These are phyloP conservation scores for Wallemia mellicola DNA, from an alignment of 1,284 basidiomycete species.

Conservation along the genomic window DNA sequence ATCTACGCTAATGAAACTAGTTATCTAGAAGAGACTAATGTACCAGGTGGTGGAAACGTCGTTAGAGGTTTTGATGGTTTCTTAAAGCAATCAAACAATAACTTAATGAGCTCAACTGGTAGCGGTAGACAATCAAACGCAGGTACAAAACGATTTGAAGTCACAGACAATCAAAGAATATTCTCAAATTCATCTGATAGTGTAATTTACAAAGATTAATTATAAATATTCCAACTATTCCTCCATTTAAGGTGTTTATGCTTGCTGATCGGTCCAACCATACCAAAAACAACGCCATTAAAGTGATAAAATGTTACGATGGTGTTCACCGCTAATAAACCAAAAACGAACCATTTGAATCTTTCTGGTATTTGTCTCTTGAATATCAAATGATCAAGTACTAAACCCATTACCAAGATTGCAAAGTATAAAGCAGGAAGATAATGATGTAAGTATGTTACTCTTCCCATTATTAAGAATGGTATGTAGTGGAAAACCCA, in stretches of 20 bases:
- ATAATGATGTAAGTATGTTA: conserved; percentile 22
- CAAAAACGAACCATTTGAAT: conserved; percentile 45
- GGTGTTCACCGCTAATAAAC: conserved; percentile 27
- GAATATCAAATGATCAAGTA: conserved; percentile 79
- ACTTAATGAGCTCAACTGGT: not conserved
- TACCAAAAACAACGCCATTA: conserved; percentile 57
- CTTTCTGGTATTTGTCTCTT: conserved; percentile 28
- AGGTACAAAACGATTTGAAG: not conserved
- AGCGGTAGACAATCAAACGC: not conserved
- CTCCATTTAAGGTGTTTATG: conserved; percentile 55
- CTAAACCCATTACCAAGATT: conserved; percentile 62
- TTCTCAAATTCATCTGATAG: not conserved
- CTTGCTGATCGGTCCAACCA: conserved; percentile 48
- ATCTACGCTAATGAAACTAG: not conserved
- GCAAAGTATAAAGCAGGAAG: conserved; percentile 88
- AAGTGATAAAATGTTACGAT: conserved; percentile 79
- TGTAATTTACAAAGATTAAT: not conserved
- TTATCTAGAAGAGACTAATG: not conserved
- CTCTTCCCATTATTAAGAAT: conserved; percentile 81
- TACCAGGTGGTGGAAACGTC: not conserved
- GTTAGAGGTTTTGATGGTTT: not conserved
- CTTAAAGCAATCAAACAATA: not conserved
- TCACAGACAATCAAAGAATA: not conserved
- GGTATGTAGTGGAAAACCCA: conserved; percentile 85
- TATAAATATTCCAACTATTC: conserved; percentile 16